Percentiles rank a stretch among this genome's conserved stretches.
Evolutionary conservation across 2,329 filamentous ascomycete species (phyloP).

Genomic region (Beauveria asiatica): DNA sequence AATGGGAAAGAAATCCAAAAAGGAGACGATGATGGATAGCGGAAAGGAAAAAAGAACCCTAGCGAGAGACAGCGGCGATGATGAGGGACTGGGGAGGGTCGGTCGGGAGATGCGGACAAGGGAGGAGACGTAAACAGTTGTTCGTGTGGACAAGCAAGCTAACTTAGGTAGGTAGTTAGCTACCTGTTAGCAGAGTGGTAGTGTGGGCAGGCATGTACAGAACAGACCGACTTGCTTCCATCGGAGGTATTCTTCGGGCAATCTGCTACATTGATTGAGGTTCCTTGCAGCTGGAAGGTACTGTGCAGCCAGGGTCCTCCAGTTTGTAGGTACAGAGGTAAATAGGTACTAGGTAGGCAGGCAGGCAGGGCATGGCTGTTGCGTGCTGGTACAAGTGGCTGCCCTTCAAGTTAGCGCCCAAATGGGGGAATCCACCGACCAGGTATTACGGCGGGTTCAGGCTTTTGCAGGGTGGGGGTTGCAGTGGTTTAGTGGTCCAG

Average conservation of each 20-base stretch:
- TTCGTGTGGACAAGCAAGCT: background rate
- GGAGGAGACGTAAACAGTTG: background rate
- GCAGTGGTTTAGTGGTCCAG: background rate
- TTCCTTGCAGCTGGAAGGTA: background rate
- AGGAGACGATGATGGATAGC: slow-evolving; percentile 6
- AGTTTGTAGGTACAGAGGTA: too few species aligned
- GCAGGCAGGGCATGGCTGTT: background rate
- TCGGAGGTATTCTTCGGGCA: background rate
- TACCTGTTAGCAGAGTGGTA: background rate
- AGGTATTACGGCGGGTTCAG: background rate
- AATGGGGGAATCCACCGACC: background rate
- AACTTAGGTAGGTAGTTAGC: background rate
- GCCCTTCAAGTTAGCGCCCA: background rate
- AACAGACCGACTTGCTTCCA: too few species aligned
- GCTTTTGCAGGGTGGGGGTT: background rate
- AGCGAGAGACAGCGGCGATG: slow-evolving; percentile 2
- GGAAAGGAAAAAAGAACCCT: background rate
- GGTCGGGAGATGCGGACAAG: slow-evolving; percentile 4
- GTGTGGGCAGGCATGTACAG: too few species aligned
- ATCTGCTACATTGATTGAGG: background rate
- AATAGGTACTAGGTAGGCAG: too few species aligned
- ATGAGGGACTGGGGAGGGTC: slow-evolving; percentile 3
- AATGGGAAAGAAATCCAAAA: background rate
- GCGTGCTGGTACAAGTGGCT: too few species aligned
- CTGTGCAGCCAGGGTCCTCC: background rate